Conservation (phyloP, 306 rosid species). For the Pyrus bretschneideri region DNA sequence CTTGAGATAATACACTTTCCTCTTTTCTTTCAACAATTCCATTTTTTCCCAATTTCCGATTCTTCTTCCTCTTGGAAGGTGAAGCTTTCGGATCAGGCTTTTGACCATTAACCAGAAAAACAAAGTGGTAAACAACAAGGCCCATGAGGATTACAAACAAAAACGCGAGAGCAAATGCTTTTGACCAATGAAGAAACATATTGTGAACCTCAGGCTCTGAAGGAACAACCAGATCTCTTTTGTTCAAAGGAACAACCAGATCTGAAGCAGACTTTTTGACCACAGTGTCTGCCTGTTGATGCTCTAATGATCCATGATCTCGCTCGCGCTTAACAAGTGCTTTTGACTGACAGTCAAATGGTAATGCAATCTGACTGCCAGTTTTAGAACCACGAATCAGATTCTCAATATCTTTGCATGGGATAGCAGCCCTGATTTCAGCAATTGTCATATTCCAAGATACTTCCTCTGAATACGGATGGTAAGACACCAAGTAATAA, state of each 20-base stretch:
- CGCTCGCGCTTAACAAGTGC: slow-evolving; percentile 34
- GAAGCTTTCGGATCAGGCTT: slow-evolving; percentile 27
- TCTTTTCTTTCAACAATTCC: slow-evolving; percentile 25
- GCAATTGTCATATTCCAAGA: slow-evolving; percentile 65
- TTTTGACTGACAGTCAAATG: slow-evolving; percentile 58
- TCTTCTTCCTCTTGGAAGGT: slow-evolving; percentile 44
- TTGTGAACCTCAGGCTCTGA: slow-evolving; percentile 14
- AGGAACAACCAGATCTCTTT: slow-evolving; percentile 10
- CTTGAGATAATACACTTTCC: slow-evolving; percentile 14
- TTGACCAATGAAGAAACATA: slow-evolving; percentile 17
- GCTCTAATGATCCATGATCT: slow-evolving; percentile 20
- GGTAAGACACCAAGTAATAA: slow-evolving; percentile 44
- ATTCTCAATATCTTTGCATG: slow-evolving; percentile 43
- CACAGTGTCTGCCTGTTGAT: slow-evolving; percentile 16
- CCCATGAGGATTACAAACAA: slow-evolving; percentile 21
- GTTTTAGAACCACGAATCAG: slow-evolving; percentile 20
- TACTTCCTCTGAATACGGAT: slow-evolving; percentile 36
- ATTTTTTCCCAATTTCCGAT: slow-evolving; percentile 30
- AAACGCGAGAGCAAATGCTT: slow-evolving; percentile 15
- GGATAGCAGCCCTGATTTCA: slow-evolving; percentile 56
- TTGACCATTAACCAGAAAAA: slow-evolving; percentile 16
- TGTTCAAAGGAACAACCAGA: background rate
- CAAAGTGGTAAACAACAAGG: slow-evolving; percentile 14
- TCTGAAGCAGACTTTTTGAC: slow-evolving; percentile 20
- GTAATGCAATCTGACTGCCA: slow-evolving; percentile 45